Conservation (phyloP, 2,329 filamentous ascomycete genomes). For the Delphinella strobiligena region DNA sequence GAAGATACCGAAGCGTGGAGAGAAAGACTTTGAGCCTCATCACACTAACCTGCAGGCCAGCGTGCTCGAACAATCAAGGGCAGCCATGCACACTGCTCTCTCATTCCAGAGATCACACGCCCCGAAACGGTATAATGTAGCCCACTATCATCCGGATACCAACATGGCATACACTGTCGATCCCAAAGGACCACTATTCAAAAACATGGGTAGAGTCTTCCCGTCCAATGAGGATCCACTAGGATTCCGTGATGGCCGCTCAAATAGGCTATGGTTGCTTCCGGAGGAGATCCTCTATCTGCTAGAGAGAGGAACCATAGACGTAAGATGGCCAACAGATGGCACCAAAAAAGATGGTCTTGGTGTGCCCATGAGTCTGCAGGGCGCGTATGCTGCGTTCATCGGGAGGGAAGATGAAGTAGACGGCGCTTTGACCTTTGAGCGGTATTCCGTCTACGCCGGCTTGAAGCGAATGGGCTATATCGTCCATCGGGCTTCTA, state of each 20-base stretch:
- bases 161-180: conserved; percentile 53
- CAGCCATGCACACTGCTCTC: conserved; percentile 81
- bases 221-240: conserved; percentile 37
- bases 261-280: conserved; percentile 56
- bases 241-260: conserved; percentile 16
- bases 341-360: conserved; percentile 39
- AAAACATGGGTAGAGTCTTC: conserved; percentile 60
- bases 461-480: conserved; percentile 76
- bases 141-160: conserved; percentile 59
- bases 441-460: conserved; percentile 79
- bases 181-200: conserved; percentile 59
- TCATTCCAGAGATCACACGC: conserved; percentile 63
- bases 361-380: conserved; percentile 75
- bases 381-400: conserved; percentile 79
- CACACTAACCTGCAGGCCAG: conserved; percentile 70
- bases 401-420: conserved; percentile 55
- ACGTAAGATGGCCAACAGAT: conserved; percentile 65
- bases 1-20: conserved; percentile 73
- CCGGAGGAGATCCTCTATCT: conserved; percentile 88
- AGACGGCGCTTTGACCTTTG: conserved; percentile 45
- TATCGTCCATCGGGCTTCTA: conserved; percentile 59
- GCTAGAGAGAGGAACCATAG: conserved; percentile 74
- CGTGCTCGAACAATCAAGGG: conserved; percentile 66
- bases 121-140: conserved; percentile 54
- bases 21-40: conserved; percentile 95